Evolutionary conservation across 1,139 yeast genomes (phyloP).

Genomic region (Taiozyma sp.): DNA sequence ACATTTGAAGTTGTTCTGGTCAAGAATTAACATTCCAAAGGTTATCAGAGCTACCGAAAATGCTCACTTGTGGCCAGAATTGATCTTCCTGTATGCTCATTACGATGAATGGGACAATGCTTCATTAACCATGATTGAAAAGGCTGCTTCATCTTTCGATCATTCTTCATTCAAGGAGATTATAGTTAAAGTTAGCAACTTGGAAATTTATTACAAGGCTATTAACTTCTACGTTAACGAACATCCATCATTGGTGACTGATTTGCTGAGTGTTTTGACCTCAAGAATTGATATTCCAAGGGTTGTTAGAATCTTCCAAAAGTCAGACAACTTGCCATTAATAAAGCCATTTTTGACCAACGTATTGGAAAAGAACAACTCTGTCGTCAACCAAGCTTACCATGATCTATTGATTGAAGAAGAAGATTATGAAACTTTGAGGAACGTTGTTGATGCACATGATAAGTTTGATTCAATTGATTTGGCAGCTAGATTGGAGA

Average conservation of each 20-base stretch:
- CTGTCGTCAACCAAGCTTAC: constrained; percentile 90
- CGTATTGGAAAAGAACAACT: constrained; percentile 84
- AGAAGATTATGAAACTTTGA: constrained; percentile 87
- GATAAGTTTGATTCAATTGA: constrained; percentile 92
- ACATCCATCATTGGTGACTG: constrained; percentile 88
- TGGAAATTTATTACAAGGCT: constrained; percentile 96
- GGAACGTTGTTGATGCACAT: constrained; percentile 80
- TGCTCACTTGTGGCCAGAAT: constrained; percentile 95
- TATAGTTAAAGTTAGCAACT: constrained; percentile 88
- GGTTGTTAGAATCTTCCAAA: constrained; percentile 91
- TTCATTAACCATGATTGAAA: constrained; percentile 95
- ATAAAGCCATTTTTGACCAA: constrained; percentile 92
- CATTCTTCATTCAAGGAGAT: constrained; percentile 93
- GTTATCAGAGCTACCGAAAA: constrained; percentile 90
- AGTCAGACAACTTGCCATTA: constrained; percentile 92
- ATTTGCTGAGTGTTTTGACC: constrained; percentile 76
- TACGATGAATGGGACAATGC: constrained; percentile 99
- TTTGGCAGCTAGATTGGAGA: constrained; percentile 88
- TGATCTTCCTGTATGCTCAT: constrained; percentile 93
- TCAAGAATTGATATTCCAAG: constrained; percentile 93
- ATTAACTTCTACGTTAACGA: constrained; percentile 89
- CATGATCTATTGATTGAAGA: constrained; percentile 95
- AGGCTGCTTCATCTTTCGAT: constrained; percentile 88
- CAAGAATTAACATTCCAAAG: constrained; percentile 96
- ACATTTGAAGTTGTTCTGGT: constrained; percentile 96